Evolutionary conservation across 129 eudicot genomes (phyloP).

Genomic region (Tagetes erecta): DNA sequence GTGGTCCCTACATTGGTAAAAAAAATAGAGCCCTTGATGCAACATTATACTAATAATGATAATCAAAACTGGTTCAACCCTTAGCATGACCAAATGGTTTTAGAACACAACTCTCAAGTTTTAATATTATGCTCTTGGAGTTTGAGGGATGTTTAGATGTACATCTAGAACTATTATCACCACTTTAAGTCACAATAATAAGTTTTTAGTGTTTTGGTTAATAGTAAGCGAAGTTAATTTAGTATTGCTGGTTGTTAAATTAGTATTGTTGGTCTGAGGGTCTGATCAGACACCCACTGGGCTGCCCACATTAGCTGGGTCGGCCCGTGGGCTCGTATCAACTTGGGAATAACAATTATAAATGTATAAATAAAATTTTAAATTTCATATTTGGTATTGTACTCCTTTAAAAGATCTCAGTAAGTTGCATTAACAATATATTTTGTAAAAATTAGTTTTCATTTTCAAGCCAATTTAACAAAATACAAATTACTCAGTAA

Average conservation of each 20-base stretch:
- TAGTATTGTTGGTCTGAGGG: no score
- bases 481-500: not conserved
- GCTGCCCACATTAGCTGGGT: no score
- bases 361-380: not conserved
- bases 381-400: not conserved
- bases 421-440: not conserved
- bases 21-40: constrained; percentile 1
- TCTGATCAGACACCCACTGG: no score
- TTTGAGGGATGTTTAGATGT: not conserved
- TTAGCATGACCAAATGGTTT: not conserved
- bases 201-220: not conserved
- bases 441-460: not conserved
- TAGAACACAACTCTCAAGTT: not conserved
- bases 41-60: not conserved
- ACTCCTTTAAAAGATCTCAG: not conserved
- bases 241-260: no score
- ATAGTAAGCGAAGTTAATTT: not conserved
- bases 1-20: constrained; percentile 44
- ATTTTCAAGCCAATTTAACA: not conserved
- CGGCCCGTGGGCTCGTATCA: not conserved
- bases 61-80: constrained; percentile 4
- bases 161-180: not conserved
- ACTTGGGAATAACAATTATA: not conserved
- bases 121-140: not conserved
- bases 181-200: not conserved